phyloP scores from a whole-genome alignment of 2,329 filamentous ascomycete species.

The Acephala macrosclerotiorum region DNA sequence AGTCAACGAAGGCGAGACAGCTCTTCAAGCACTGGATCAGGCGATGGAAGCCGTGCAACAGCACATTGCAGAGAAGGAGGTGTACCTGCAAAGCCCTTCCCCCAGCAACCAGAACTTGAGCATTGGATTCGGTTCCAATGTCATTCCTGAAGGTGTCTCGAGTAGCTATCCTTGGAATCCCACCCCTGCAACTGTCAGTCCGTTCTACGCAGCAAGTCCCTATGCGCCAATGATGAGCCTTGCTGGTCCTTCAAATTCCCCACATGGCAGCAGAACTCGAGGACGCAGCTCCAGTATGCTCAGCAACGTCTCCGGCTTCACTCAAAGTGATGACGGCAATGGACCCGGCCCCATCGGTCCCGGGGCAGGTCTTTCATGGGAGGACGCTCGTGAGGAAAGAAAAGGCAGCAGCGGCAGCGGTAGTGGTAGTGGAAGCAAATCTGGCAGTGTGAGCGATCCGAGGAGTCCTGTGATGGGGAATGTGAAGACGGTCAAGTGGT shows the following conservation, averaged over 20 bases:
- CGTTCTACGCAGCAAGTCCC: slow-evolving; percentile 13
- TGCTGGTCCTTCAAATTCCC: slow-evolving; percentile 15
- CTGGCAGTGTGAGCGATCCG: slow-evolving; percentile 56
- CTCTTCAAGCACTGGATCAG: slow-evolving; percentile 21
- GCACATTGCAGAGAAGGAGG: slow-evolving; percentile 12
- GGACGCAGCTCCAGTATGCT: slow-evolving; percentile 73
- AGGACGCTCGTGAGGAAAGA: slow-evolving; percentile 32
- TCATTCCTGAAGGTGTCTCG: slow-evolving; percentile 28
- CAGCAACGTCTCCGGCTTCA: slow-evolving; percentile 71
- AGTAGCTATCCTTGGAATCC: slow-evolving; percentile 38
- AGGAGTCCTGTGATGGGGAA: slow-evolving; percentile 53
- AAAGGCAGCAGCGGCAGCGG: slow-evolving; percentile 34
- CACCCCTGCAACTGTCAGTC: slow-evolving; percentile 20
- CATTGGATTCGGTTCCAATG: slow-evolving; percentile 15
- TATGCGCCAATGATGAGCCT: slow-evolving; percentile 23
- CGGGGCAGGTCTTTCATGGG: slow-evolving; percentile 27
- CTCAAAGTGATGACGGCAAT: slow-evolving; percentile 60
- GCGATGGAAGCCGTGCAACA: slow-evolving; percentile 23
- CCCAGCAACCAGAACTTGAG: slow-evolving; percentile 33
- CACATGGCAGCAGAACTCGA: slow-evolving; percentile 43
- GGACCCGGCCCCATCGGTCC: slow-evolving; percentile 21
- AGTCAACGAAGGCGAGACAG: slow-evolving; percentile 25
- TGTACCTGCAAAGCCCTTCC: slow-evolving; percentile 32
- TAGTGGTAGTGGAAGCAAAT: slow-evolving; percentile 47
- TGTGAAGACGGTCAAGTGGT: slow-evolving; percentile 21